Base-by-base conservation (phyloP, 2,329 filamentous ascomycete species). In the Paecilomyces dactylethromorphus region DNA sequence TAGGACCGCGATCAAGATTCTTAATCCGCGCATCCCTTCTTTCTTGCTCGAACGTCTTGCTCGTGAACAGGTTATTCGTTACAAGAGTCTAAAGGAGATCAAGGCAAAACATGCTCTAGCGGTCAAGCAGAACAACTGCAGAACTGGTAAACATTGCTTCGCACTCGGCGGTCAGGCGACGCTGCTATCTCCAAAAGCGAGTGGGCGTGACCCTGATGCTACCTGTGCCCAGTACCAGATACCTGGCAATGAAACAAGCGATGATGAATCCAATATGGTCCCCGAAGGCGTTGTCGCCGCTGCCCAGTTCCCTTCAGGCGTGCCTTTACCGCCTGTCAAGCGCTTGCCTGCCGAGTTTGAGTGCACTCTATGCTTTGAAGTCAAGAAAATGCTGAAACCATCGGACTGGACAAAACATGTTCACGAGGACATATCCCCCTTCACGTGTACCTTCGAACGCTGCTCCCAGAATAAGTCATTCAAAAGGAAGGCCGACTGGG, bases 381-480 rank as follows among this genome's bases (percentile, higher is more conserved):
- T 87, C 56, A 96, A 94, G 79, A 91, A 87, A 67, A 92, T 94
- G 66, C 85, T 87, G 66, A 96, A 96, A 73, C 92, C 92, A 15
- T 96, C 92, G 0, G 92, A 97, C 74, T 97, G 92, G 92, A 96
- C 92, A 1, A 96, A 97, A 72, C 92, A 97, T 69, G 90, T 97
- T 0, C 91, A 96, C 66, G 92, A 96, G 74, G 92, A 97, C 70
- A 86, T 96, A 0, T 90, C 94, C 70, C 92, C 92, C 0, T 96
- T 96, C 66, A 95, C 91, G 2, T 97, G 92, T 74, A 96, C 92
- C 0, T 96, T 93, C 78, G 86, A 89, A 1, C 82, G 85, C 55
- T 96, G 92, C 70, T 83, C 84, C 8, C 91, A 96, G 54, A 87
- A 90, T 18, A 96, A 95, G 74, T 92, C 91, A 35, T 97, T 96